Evolutionary conservation across 192 early-diverging fungal genomes (phyloP), one percentile per base, ranked within the genome.

Genomic region (Coemansia sp.): DNA sequence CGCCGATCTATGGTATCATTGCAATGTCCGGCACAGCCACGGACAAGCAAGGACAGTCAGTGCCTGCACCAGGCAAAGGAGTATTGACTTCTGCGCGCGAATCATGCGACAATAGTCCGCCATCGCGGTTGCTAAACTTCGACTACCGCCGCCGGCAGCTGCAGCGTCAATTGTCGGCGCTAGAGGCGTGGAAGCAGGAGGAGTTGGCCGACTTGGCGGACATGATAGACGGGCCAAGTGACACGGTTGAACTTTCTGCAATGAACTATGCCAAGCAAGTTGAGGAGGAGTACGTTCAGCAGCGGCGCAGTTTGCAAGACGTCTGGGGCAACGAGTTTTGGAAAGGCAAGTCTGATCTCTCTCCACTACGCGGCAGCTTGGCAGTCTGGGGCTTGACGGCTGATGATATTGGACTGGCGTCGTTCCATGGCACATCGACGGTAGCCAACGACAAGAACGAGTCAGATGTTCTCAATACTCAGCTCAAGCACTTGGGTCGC

Each of bases 361-460:
- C 94, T 38, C 92, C 95, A 48, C 70, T 95, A 45, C 92, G 94
- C 58, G 94, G 93, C 73, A 92, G 91, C 38, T 86, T 97, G 21
- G 92, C 94, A 37, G 87, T 89, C 89, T 97, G 88, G 78, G 94
- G 94, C 39, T 80, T 97, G 64, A 94, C 87, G 29, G 85, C 93
- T 45, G 93, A 97, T 78, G 95, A 97, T 74, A 93, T 97, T 79
- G 90, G 92, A 45, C 88, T 95, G 51, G 92, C 92, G 6, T 97
- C 94, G 23, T 97, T 97, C 93, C 95, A 97, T 80, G 95, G 95
- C 55, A 97, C 95, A 15, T 90, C 91, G 32, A 98, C 95, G 63
- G 89, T 90, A 77, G 94, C 94, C 46, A 98, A 98, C 76, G 95
- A 98, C 80, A 91, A 92, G 87, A 98, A 96, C 83, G 94, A 96